Base-by-base conservation (phyloP, 768 basidiomycete genomes). In the Psilocybe sp. region DNA sequence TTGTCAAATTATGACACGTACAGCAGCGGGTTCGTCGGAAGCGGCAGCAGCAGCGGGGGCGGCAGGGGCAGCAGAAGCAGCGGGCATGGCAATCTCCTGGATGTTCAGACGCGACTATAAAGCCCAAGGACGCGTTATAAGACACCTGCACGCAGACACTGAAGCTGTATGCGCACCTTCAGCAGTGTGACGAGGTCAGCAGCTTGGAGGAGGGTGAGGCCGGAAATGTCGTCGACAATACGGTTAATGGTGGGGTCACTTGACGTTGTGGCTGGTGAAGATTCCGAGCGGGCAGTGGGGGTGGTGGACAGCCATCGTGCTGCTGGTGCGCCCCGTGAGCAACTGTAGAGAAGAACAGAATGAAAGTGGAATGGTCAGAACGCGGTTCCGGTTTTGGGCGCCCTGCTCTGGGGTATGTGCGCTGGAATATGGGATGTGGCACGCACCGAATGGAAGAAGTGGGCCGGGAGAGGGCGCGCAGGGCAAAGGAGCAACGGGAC, bases 41-140 rank as follows among this genome's bases (percentile, higher is more conserved):
- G 73, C 69, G 5, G 80, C 71, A 12, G 79, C 76, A 8, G 81
- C 77, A 7, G 81, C 75, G 15, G 84, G 77, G 1, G 79, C 72
- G 7, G 80, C 72, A 1, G 82, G 71, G 2, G 82, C 73, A 14
- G 84, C 76, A 20, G 88, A 71, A 11, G 90, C 83, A 32, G 89
- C 75, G 40, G 94, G 92, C 79, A 97, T 81, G 14, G 93, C 92
- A 63, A 98, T 91, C 75, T 98, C 96, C 72, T 95, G 91, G 55
- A 99, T 99, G 66, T 98, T 98, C 52, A 99, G 69, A 52, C 89
- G 86, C 44, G 91, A 77, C 96, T 98, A 37, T 44, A 15, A 44
- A 37, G 19, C 15, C 5, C 20, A 44, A 36, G 34, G 12, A 44
- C 31, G 19, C 32, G 32, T 40, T 12, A 34, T 38, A 23, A n/a